Conservation (phyloP, 352 stramenopile species). For the Plasmopara viticola region DNA sequence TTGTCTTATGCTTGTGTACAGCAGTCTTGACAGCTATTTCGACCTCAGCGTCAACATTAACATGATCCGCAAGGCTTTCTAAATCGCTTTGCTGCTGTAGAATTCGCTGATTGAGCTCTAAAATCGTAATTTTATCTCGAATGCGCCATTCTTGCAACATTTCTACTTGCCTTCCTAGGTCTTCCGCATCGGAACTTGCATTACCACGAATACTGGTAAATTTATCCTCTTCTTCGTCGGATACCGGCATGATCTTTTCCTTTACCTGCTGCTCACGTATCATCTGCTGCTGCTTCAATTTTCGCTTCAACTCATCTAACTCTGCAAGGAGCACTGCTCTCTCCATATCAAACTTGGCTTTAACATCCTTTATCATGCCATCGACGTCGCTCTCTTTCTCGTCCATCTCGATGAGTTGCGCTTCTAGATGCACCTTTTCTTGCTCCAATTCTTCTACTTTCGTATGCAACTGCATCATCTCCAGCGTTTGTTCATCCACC, state of each 20-base stretch:
- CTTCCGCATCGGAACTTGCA: conserved; percentile 18
- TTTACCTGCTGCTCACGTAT: conserved; percentile 30
- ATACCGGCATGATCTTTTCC: conserved; percentile 3
- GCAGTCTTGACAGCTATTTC: conserved; percentile 32
- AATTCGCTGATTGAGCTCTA: conserved; percentile 50
- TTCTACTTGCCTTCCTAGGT: conserved; percentile 53
- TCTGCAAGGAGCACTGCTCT: conserved; percentile 39
- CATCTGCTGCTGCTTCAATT: conserved; percentile 33
- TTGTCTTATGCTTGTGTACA: conserved; percentile 26
- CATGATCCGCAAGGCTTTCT: conserved; percentile 46
- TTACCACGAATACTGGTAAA: conserved; percentile 4
- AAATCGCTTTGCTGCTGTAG: conserved; percentile 54
- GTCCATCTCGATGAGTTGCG: conserved; percentile 72
- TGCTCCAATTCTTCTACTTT: conserved; percentile 46
- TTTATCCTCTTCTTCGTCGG: conserved; percentile 5
- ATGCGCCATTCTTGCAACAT: conserved; percentile 64
- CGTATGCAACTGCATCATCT: conserved; percentile 53
- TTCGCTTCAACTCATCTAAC: conserved; percentile 31
- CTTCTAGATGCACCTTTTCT: conserved; percentile 49
- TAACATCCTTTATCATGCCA: conserved; percentile 34
- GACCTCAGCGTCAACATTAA: conserved; percentile 32
- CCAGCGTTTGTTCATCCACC: conserved; percentile 59
- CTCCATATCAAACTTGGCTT: conserved; percentile 51
- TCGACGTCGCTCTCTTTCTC: conserved; percentile 59
- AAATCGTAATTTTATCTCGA: conserved; percentile 50